Conservation (phyloP, 495 filamentous ascomycete species). For the Talaromyces stipitatus region DNA sequence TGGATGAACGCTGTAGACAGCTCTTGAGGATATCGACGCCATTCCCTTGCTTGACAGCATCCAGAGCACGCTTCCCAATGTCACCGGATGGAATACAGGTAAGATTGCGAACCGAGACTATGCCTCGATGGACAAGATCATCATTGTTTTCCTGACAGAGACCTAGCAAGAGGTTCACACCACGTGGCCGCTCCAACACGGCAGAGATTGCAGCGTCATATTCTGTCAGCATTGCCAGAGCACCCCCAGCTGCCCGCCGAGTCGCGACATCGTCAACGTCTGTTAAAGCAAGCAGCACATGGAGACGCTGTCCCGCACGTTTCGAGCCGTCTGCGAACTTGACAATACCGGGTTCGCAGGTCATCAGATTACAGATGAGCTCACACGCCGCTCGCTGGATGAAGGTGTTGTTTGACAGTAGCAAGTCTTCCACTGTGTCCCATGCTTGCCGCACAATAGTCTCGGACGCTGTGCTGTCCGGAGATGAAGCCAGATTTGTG, state of each 20-base stretch:
- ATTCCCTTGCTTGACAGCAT: constrained; percentile 32
- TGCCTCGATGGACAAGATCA: constrained; percentile 68
- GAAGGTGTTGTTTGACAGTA: constrained; percentile 66
- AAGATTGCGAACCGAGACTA: constrained; percentile 58
- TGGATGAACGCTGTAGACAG: constrained; percentile 55
- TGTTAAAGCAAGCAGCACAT: constrained; percentile 77
- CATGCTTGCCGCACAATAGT: constrained; percentile 66
- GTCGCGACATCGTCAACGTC: constrained; percentile 78
- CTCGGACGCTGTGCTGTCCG: constrained; percentile 58
- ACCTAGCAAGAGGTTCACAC: constrained; percentile 60
- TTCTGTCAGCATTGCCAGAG: constrained; percentile 72
- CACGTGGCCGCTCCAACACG: constrained; percentile 59
- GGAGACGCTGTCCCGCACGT: constrained; percentile 62
- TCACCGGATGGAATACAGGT: constrained; percentile 33
- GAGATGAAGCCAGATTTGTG: constrained; percentile 82
- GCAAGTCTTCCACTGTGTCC: constrained; percentile 68
- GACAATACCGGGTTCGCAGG: constrained; percentile 61
- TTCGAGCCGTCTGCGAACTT: constrained; percentile 66
- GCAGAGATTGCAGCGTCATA: constrained; percentile 64
- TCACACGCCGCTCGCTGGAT: constrained; percentile 81
- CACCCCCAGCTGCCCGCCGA: constrained; percentile 78
- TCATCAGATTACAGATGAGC: constrained; percentile 86
- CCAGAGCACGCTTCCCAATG: constrained; percentile 29
- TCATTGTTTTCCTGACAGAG: constrained; percentile 71
- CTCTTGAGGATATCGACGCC: constrained; percentile 55